These are phyloP conservation scores for Mediolabrus comicus DNA, from an alignment of 108 stramenopile species.

Conservation along the genomic window DNA sequence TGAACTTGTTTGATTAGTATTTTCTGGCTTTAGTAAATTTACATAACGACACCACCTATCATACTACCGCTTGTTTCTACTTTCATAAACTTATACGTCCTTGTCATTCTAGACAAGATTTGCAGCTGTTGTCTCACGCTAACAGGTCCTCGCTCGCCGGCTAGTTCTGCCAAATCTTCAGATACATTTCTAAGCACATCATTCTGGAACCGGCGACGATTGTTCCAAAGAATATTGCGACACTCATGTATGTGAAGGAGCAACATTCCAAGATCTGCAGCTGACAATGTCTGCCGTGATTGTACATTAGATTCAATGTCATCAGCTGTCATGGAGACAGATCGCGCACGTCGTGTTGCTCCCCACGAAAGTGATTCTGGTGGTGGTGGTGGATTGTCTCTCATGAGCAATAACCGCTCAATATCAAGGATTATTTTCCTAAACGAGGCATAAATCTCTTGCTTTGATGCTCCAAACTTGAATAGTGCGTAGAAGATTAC, in stretches of 20 bases:
- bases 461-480: conserved; percentile 69
- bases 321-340: not conserved
- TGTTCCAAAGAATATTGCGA: conserved; percentile 75
- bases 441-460: conserved; percentile 74
- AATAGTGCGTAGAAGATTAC: conserved; percentile 71
- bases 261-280: conserved; percentile 89
- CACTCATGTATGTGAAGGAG: conserved; percentile 88
- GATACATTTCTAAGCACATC: conserved; percentile 63
- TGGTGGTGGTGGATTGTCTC: conserved; percentile 77
- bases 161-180: conserved; percentile 88
- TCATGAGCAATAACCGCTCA: conserved; percentile 83
- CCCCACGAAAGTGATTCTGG: conserved; percentile 33
- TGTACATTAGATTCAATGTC: conserved; percentile 23
- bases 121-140: conserved; percentile 78
- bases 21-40: not conserved
- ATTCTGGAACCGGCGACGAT: conserved; percentile 62
- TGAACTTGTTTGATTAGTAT: not conserved
- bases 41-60: not conserved
- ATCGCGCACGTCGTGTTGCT: not conserved
- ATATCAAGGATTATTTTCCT: conserved; percentile 78
- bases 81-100: conserved; percentile 87
- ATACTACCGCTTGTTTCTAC: conserved; percentile 8
- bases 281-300: conserved; percentile 28
- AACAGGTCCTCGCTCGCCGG: conserved; percentile 86
- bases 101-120: conserved; percentile 79